These are phyloP conservation scores for Myrmaecium sp. DNA, from an alignment of 2,329 filamentous ascomycete genomes.

Conservation along the genomic window DNA sequence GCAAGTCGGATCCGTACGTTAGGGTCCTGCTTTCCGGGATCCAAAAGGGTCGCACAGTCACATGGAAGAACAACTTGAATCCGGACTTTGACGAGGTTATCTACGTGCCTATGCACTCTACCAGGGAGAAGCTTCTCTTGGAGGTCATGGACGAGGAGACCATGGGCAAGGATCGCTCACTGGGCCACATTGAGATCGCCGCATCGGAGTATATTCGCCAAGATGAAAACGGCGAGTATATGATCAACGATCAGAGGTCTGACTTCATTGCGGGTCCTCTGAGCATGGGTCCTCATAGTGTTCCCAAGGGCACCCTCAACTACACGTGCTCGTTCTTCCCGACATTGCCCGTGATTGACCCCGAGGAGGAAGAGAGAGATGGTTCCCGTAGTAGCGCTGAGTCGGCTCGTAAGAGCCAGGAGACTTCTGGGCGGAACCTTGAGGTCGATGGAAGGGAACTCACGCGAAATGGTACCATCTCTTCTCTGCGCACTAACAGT, in stretches of 20 bases:
- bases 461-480: conserved; percentile 25
- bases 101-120: conserved; percentile 77
- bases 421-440: conserved; percentile 9
- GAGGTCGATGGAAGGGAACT: conserved; percentile 5
- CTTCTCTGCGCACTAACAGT: conserved; percentile 18
- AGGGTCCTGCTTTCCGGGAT: conserved; percentile 79
- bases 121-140: conserved; percentile 66
- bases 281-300: conserved; percentile 53
- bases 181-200: conserved; percentile 64
- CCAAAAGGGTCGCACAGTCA: conserved; percentile 82
- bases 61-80: conserved; percentile 88
- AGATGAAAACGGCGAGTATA: conserved; percentile 63
- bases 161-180: conserved; percentile 73
- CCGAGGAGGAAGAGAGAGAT: conserved; percentile 51
- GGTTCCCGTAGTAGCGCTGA: conserved; percentile 6
- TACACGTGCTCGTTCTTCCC: conserved; percentile 87
- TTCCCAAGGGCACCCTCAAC: conserved; percentile 61
- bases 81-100: conserved; percentile 93
- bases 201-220: conserved; percentile 66
- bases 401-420: conserved; percentile 7
- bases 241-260: conserved; percentile 60
- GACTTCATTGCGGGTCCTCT: conserved; percentile 50
- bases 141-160: conserved; percentile 97
- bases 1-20: conserved; percentile 92
- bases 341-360: conserved; percentile 70